Percentiles rank a stretch among this genome's conserved stretches.
These are phyloP conservation scores for Singerocomus inundabilis DNA, from an alignment of 1,284 basidiomycete genomes.

Conservation along the genomic window DNA sequence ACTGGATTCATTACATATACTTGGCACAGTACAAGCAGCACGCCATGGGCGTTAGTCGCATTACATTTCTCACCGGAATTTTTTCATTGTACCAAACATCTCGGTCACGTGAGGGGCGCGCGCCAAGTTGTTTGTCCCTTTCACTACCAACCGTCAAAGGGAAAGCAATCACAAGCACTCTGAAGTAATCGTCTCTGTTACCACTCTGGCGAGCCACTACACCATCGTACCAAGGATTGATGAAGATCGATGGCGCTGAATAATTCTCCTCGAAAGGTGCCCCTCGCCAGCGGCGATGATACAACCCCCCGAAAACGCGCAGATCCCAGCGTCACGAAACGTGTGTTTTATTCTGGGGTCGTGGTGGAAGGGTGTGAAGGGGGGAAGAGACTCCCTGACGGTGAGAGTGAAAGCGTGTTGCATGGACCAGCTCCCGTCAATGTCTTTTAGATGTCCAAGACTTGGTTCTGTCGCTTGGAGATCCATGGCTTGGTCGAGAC, in stretches of 20 bases:
- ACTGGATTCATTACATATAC: conserved; percentile 9
- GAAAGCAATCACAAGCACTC: neutral
- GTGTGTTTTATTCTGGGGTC: conserved; percentile 78
- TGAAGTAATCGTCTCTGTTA: neutral
- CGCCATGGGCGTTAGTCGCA: conserved; percentile 7
- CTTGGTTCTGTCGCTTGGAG: conserved; percentile 71
- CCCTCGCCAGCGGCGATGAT: conserved; percentile 65
- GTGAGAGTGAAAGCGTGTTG: conserved; percentile 37
- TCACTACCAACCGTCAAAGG: neutral
- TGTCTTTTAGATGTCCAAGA: conserved; percentile 66
- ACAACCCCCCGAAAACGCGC: conserved; percentile 40
- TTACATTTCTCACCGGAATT: conserved; percentile 18
- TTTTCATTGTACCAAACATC: conserved; percentile 4
- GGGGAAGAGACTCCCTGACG: conserved; percentile 65
- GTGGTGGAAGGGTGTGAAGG: conserved; percentile 76
- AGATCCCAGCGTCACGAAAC: conserved; percentile 53
- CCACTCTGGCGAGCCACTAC: conserved; percentile 6
- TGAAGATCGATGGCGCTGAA: conserved; percentile 41
- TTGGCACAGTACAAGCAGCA: conserved; percentile 5
- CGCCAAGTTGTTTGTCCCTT: conserved; percentile 8
- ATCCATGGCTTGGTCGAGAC: conserved; percentile 47
- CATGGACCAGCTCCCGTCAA: neutral
- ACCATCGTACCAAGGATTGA: conserved; percentile 11
- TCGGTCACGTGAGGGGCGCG: conserved; percentile 33
- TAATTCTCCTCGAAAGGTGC: conserved; percentile 70